Evolutionary conservation across 1,284 basidiomycete genomes (phyloP).

Genomic region (Bondarzewia mesenterica): DNA sequence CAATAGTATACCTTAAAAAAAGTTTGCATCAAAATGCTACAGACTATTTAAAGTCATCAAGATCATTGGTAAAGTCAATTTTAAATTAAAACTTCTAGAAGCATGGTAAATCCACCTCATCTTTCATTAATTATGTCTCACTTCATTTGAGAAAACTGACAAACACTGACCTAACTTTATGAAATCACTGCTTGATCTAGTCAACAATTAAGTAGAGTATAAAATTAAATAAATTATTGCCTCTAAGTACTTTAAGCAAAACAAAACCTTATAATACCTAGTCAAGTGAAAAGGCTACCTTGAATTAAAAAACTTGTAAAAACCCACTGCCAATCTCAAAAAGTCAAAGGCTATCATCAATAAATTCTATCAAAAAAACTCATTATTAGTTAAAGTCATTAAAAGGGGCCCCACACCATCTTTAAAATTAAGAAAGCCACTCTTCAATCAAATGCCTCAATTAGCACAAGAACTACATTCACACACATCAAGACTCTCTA

Average conservation of each 20-base stretch:
- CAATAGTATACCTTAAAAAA: background rate
- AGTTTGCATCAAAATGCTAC: slow-evolving; percentile 4
- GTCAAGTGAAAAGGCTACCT: background rate
- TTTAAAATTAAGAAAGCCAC: too few species aligned
- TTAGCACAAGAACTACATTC: too few species aligned
- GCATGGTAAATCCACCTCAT: slow-evolving; percentile 4
- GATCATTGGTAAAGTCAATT: background rate
- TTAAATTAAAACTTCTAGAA: slow-evolving; percentile 1
- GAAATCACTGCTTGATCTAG: background rate
- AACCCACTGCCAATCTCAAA: background rate
- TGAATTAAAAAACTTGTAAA: background rate
- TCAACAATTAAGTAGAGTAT: background rate
- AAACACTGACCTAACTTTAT: background rate
- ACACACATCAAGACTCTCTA: too few species aligned
- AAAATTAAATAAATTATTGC: background rate
- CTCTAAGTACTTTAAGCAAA: too few species aligned
- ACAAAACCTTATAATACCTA: background rate
- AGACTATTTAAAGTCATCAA: slow-evolving; percentile 2
- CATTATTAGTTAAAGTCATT: too few species aligned
- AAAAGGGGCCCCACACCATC: too few species aligned
- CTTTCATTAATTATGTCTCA: slow-evolving; percentile 1
- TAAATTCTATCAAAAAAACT: too few species aligned
- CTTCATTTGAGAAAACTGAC: background rate
- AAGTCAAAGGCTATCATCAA: too few species aligned
- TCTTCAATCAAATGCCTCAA: too few species aligned